Evolutionary conservation across 208 protist species (phyloP), one percentile per base, ranked within the genome.

Genomic region (Leishmania martiniquensis): DNA sequence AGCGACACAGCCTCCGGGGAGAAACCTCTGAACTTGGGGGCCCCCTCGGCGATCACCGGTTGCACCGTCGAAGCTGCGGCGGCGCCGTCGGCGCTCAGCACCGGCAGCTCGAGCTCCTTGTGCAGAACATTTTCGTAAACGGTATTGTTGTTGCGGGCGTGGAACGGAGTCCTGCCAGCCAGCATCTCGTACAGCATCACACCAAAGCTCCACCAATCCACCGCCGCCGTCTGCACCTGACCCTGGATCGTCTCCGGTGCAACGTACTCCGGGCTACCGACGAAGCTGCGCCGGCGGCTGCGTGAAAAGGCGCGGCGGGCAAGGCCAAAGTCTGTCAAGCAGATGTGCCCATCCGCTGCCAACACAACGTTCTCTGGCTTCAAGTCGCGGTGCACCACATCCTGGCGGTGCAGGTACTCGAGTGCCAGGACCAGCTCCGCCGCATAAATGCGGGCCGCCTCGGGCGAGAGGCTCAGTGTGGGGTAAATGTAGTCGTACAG

Each of bases 191-290:
- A 99, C 45, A 99, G 77, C 70, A 99, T 80, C 29, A 99, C 96
- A 20, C 98, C 98, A 47, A 98, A 88, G 65, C 88, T 90, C 98
- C 98, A 99, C 98, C 97, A 99, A 81, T 99, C 98, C 20, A 99
- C 88, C n/a, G 96, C 94, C 37, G 89, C 94, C 45, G 97, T 98
- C 85, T 99, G 96, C 7, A 85, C 84, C 45, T 95, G 87, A 0
- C 93, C 89, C 55, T 87, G 81, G 34, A 99, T 87, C 55, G 96
- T 94, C 84, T 99, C 97, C 2, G 98, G 96, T 0, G 98, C 87
- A 25, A 98, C 76, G 86, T 97, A 98, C 79, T 96, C 88, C 22
- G 96, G 86, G 59, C 92, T 97, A 34, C 96, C 96, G 34, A 98
- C 93, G 69, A 98, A 97, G 68, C 95, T 98, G 71, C 91, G 80